Evolutionary conservation across 2,329 filamentous ascomycete species (phyloP), one percentile per base, ranked within the genome.

Genomic region (Rhinocladiella mackenziei): DNA sequence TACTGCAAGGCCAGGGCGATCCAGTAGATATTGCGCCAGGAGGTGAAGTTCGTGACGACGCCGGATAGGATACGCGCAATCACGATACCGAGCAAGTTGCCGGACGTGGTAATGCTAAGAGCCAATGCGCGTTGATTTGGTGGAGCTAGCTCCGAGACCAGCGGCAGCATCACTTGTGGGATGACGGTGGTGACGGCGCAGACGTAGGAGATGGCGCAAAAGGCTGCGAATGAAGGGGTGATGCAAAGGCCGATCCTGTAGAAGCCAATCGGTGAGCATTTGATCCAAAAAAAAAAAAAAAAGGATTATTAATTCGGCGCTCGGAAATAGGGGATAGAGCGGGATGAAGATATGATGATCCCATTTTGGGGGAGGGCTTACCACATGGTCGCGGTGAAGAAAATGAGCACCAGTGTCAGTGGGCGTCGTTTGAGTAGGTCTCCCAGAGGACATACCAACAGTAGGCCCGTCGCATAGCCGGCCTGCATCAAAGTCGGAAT

Each of bases 11-110:
- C 85, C 4, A 89, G 76, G 0, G 83, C 76, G 48, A 89, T 70
- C 84, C 84, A 91, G 68, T 89, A 92, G 5, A 91, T 80, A 46
- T 77, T 78, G 17, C 86, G 74, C 87, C 87, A 92, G 51, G 75
- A 73, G 0, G 80, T 81, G 58, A 78, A 89, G 56, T 87, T 78
- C 1, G 85, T 79, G 19, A 91, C 73, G 18, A 88, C 79, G 1
- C 87, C 86, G 0, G 84, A 83, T 1, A 92, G 73, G 0, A 91
- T 70, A 2, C 87, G 80, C 0, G 86, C 87, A 41, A 89, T 70
- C 2, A 94, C 73, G 51, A 92, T 78, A 11, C 86, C 86, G 1
- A 89, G 75, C 31, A 87, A 76, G 1, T 91, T 69, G 1, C 86
- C 86, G 0, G 83, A 86, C 2, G 85, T 81, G 5, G 89, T 82